Evolutionary conservation across 108 stramenopile genomes (phyloP), one percentile per base, ranked within the genome.

Genomic region (Cafeteria roenbergensis): DNA sequence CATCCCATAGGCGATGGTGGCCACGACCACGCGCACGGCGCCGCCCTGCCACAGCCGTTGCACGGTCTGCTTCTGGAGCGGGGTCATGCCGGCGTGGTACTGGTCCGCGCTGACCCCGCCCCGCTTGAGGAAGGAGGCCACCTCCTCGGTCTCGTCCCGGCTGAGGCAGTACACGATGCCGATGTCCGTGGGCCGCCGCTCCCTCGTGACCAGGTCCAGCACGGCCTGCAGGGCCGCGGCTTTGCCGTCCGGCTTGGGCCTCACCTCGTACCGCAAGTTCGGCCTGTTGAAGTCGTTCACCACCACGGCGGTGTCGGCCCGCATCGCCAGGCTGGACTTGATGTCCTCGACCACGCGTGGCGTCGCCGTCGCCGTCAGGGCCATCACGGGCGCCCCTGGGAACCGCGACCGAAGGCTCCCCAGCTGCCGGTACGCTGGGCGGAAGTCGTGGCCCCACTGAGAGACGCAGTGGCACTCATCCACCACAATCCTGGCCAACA

Each of bases 381-480:
- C 90, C 34, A 94, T 69, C 14, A 69, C 12, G 57, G 67, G 67
- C 22, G 4, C 48, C 1, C 37, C 31, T 6, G 27, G 34, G 32
- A 0, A 2, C 0, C 1, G 51, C 29, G 56, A 22, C 2, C 59
- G 59, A 8, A 50, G 14, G 26, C 1, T 22, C 0, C 68, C 60
- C 2, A 93, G 68, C 53, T 89, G 77, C 51, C 89, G 68, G 62
- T 88, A 93, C 26, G 82, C 87, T 31, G 90, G 90, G 20, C 96
- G 80, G 71, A 97, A 97, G 78, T 97, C 93, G 72, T 97, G 92
- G 20, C 88, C 89, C 96, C 96, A 97, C 66, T 92, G 86, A 57
- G 81, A 82, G 31, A 78, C 69, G 64, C 78, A 78, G 3, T 64
- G 37, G 21, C 21, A 9, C 37, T 61, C 59, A 32, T 61, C 59